Evolutionary conservation across 306 rosid genomes (phyloP).

Genomic region (Acacia crassicarpa): DNA sequence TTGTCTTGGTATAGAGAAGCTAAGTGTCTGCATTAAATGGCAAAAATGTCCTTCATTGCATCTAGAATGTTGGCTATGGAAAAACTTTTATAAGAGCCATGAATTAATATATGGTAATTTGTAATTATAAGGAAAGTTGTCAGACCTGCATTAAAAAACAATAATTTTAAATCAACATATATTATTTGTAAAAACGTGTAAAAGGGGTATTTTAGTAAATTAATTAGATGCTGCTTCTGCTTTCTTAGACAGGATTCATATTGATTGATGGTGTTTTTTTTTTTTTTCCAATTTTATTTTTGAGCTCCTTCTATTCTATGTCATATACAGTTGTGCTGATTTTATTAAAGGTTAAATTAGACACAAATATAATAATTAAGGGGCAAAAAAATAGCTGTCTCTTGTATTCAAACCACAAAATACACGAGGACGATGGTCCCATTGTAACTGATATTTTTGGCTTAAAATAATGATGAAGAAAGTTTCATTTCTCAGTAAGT

Average conservation of each 20-base stretch:
- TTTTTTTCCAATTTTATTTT: neutral
- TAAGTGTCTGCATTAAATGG: neutral
- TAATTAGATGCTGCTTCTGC: neutral
- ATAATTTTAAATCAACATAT: neutral
- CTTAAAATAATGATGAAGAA: neutral
- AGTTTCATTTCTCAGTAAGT: neutral
- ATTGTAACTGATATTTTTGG: neutral
- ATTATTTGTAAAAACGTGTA: neutral
- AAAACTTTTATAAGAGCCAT: neutral
- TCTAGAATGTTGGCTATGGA: neutral
- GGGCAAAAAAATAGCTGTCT: neutral
- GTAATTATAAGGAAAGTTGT: neutral
- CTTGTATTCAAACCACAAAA: neutral
- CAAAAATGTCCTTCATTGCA: neutral
- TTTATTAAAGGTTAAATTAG: neutral
- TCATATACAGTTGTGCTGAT: neutral
- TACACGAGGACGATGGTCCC: neutral
- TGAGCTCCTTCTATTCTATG: neutral
- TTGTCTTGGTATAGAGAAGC: neutral
- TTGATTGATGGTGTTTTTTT: neutral
- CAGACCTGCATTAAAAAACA: neutral
- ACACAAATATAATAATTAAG: neutral
- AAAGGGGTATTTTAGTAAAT: neutral
- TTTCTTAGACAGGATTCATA: neutral
- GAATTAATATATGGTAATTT: neutral